Conservation (phyloP, 768 basidiomycete species). For the Pholiota microspora region DNA sequence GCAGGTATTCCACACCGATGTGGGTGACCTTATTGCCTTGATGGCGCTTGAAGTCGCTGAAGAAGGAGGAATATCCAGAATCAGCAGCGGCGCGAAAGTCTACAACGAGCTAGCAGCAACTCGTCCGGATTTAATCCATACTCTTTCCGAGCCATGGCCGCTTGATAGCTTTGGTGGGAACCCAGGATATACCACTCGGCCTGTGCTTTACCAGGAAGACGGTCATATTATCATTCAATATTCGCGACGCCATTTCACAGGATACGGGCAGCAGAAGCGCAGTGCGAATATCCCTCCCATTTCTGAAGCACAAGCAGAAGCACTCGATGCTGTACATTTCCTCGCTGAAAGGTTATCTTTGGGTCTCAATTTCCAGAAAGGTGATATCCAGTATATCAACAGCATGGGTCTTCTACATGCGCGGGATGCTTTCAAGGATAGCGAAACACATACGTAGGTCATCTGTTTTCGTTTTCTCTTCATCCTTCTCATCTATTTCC, state of each 20-base stretch:
- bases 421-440: slow-evolving; percentile 41
- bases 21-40: slow-evolving; percentile 44
- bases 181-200: slow-evolving; percentile 33
- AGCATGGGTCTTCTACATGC: slow-evolving; percentile 43
- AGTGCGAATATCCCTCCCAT: slow-evolving; percentile 41
- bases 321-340: slow-evolving; percentile 44
- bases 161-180: slow-evolving; percentile 42
- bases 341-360: slow-evolving; percentile 41
- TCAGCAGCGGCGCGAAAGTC: slow-evolving; percentile 40
- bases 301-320: slow-evolving; percentile 48
- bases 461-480: background rate
- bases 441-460: slow-evolving; percentile 39
- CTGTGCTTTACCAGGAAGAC: slow-evolving; percentile 38
- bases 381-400: slow-evolving; percentile 50
- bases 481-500: background rate
- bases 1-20: slow-evolving; percentile 49
- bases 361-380: slow-evolving; percentile 44
- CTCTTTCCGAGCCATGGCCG: slow-evolving; percentile 40
- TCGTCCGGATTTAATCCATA: slow-evolving; percentile 41
- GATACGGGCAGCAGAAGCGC: slow-evolving; percentile 34
- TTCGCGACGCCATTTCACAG: slow-evolving; percentile 44
- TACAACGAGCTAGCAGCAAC: slow-evolving; percentile 47
- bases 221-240: slow-evolving; percentile 42
- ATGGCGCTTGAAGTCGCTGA: slow-evolving; percentile 40
- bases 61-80: slow-evolving; percentile 42